Conservation (phyloP, 2,329 filamentous ascomycete genomes). For the Pseudogymnoascus sp. region DNA sequence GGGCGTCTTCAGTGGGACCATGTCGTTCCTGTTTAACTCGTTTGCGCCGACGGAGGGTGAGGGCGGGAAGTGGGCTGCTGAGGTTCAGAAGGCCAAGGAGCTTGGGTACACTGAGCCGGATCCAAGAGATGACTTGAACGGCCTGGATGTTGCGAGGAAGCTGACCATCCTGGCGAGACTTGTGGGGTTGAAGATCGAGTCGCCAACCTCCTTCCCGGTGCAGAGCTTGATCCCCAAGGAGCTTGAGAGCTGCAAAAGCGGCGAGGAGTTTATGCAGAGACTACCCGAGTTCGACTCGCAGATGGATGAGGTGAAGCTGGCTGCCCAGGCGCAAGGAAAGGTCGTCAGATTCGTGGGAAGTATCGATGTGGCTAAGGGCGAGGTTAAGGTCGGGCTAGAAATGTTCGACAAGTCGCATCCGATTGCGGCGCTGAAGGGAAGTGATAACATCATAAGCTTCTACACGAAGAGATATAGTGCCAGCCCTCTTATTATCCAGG, state of each 20-base stretch:
- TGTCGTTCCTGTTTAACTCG: slow-evolving; percentile 97
- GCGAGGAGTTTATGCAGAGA: slow-evolving; percentile 77
- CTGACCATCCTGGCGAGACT: slow-evolving; percentile 88
- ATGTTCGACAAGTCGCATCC: slow-evolving; percentile 82
- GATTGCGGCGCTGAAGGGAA: slow-evolving; percentile 91
- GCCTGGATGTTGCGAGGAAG: slow-evolving; percentile 88
- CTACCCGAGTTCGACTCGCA: slow-evolving; percentile 77
- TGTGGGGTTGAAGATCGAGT: slow-evolving; percentile 72
- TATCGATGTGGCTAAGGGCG: slow-evolving; percentile 73
- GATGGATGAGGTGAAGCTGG: slow-evolving; percentile 83
- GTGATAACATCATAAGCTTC: slow-evolving; percentile 98
- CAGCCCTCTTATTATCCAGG: slow-evolving; percentile 90
- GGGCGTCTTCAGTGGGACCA: slow-evolving; percentile 94
- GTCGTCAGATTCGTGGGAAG: slow-evolving; percentile 92
- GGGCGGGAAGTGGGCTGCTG: slow-evolving; percentile 80
- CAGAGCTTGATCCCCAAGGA: slow-evolving; percentile 87
- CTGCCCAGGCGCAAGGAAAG: slow-evolving; percentile 80
- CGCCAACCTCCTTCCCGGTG: slow-evolving; percentile 84
- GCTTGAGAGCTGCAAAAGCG: slow-evolving; percentile 67
- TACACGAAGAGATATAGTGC: slow-evolving; percentile 90
- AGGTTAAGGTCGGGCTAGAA: slow-evolving; percentile 87
- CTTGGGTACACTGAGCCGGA: slow-evolving; percentile 89
- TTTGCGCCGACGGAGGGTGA: slow-evolving; percentile 75
- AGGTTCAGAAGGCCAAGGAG: slow-evolving; percentile 87
- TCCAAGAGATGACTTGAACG: slow-evolving; percentile 79